phyloP scores from a whole-genome alignment of 2,329 filamentous ascomycete genomes.

The Botrytis elliptica region DNA sequence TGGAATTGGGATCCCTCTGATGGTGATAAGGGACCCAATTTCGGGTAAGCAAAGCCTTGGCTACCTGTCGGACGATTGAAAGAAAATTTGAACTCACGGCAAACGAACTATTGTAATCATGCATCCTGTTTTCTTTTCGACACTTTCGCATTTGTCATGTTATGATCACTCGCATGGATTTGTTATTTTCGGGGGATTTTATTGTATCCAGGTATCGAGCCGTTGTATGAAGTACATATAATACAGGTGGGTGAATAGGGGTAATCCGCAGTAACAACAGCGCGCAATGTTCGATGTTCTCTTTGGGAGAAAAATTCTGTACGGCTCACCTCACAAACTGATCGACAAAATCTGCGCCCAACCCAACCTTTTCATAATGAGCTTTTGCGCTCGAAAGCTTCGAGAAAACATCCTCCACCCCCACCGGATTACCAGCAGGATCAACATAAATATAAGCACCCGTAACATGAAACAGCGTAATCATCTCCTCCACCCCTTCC shows the following conservation, averaged over 20 bases:
- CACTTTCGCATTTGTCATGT: neutral
- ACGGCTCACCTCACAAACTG: neutral
- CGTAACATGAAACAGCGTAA: neutral
- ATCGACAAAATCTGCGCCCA: neutral
- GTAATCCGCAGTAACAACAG: neutral
- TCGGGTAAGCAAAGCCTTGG: neutral
- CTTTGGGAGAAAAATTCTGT: neutral
- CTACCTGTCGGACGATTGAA: neutral
- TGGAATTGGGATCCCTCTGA: neutral
- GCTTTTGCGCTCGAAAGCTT: neutral
- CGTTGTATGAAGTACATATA: neutral
- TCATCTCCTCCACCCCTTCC: neutral
- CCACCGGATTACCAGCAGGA: neutral
- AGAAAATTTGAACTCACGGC: neutral
- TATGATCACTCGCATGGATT: neutral
- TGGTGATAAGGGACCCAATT: neutral
- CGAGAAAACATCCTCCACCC: neutral
- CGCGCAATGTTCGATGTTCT: neutral
- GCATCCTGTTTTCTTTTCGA: neutral
- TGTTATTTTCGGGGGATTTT: neutral
- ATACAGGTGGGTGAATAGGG: neutral
- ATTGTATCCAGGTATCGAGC: neutral
- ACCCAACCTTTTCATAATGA: neutral
- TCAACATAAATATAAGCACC: neutral
- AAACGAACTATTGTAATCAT: neutral